Base-by-base conservation (phyloP, 1,139 yeast species). In the Hyphopichia khmerensis region DNA sequence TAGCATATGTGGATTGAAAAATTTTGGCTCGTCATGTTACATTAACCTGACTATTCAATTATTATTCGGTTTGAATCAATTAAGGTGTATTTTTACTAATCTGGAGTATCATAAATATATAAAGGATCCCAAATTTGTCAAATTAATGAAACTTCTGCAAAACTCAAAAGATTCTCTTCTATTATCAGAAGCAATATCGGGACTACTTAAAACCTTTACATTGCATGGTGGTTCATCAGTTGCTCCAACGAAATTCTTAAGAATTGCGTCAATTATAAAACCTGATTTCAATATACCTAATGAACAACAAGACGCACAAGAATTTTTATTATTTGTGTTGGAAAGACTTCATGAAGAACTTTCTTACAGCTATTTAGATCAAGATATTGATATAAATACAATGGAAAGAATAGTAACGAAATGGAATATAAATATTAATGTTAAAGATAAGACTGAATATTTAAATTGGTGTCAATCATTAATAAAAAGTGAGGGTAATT, bases 291-390 rank as follows among this genome's bases (percentile, higher is more conserved):
- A 72, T 49, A 83, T 85, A 10, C 91, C 91, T 0, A 63, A 72
- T 48, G 87, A 84, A 51, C 95, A 86, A 53, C 93, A 86, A 57
- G 95, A 86, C 59, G 82, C 91, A 2, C 88, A 85, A 47, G 95
- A 86, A 51, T 85, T 84, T 54, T 62, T 86, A 40, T 71, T 84
- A 57, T 82, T 83, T 49, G 53, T 84, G 9, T 62, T 86, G 46
- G 91, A 85, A 56, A 72, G 82, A 43, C 60, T 85, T 17, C 93
- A 85, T 57, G 89, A 84, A 48, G 95, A 86, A 50, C 54, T 81
- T 41, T 70, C 80, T 10, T 45, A 51, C 34, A 61, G 45, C 62
- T 41, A 27, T 18, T 37, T 30, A 35, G 48, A 44, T 32, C 58
- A 53, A 14, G 43, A 39, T 8, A 43, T 45, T 3, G 55, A 52